Evolutionary conservation across 768 basidiomycete genomes (phyloP).

Genomic region (Naganishia vaughanmartiniae): DNA sequence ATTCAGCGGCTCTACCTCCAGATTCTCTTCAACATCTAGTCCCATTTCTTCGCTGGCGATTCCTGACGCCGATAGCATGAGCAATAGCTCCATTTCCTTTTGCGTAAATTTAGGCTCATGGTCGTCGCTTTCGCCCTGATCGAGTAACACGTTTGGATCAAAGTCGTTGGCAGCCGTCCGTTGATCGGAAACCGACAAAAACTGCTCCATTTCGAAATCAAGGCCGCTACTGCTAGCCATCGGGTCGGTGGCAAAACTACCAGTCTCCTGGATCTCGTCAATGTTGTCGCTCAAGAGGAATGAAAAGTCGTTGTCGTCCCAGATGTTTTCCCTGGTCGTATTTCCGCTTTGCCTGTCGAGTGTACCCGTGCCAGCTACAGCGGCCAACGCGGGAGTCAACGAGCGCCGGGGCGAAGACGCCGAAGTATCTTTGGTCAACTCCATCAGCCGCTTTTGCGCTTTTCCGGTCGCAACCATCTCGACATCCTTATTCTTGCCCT

Average conservation of each 20-base stretch:
- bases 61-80: constrained; percentile 22
- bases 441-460: constrained; percentile 18
- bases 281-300: constrained; percentile 21
- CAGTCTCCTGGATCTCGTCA: constrained; percentile 20
- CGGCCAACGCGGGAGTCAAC: constrained; percentile 1
- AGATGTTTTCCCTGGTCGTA: not conserved
- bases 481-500: constrained; percentile 16
- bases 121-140: constrained; percentile 15
- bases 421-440: constrained; percentile 13
- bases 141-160: not conserved
- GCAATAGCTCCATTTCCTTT: constrained; percentile 27
- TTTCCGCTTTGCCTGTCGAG: not conserved
- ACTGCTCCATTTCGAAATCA: constrained; percentile 24
- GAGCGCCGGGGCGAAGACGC: constrained; percentile 3
- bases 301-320: constrained; percentile 25
- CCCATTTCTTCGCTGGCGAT: constrained; percentile 23
- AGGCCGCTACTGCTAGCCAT: constrained; percentile 23
- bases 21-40: constrained; percentile 1
- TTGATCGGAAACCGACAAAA: constrained; percentile 1
- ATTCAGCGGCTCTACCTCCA: not conserved
- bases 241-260: constrained; percentile 13
- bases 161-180: constrained; percentile 6
- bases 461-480: constrained; percentile 2
- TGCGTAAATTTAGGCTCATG: constrained; percentile 28
- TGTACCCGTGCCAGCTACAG: not conserved